A percentile compares a stretch with the other conserved stretches of the same genome.
Evolutionary conservation across 2,329 filamentous ascomycete genomes (phyloP).

Genomic region (Trichoderma pleuroti): DNA sequence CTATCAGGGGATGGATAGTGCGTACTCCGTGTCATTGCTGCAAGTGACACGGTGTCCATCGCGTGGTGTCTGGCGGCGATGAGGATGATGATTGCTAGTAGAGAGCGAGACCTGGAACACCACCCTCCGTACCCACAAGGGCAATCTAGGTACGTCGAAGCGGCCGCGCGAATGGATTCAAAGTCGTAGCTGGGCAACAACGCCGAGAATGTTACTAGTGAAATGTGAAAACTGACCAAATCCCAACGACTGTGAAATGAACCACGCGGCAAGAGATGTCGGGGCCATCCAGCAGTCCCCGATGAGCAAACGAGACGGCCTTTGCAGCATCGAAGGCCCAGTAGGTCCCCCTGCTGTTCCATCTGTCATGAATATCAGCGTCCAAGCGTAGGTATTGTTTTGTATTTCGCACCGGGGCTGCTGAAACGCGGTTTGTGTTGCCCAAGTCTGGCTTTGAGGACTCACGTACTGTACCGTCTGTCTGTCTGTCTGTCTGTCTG

Average conservation of each 20-base stretch:
- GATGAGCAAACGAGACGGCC: not conserved
- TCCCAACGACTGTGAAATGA: not conserved
- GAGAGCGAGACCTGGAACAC: not conserved
- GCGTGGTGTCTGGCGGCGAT: not conserved
- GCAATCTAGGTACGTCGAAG: not conserved
- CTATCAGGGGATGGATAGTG: not conserved
- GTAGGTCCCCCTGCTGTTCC: not conserved
- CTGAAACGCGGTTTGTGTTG: not conserved
- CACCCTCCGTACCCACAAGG: not conserved
- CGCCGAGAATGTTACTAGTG: not conserved
- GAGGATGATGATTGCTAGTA: not conserved
- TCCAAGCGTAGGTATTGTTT: not conserved
- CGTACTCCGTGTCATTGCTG: constrained; percentile 1
- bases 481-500: too few species aligned
- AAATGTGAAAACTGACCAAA: constrained; percentile 18
- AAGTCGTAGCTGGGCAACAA: constrained; percentile 8
- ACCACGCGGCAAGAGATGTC: not conserved
- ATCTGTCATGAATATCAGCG: not conserved
- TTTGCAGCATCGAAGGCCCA: not conserved
- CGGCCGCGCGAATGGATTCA: constrained; percentile 9
- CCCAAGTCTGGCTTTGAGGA: not conserved
- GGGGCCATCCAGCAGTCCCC: not conserved
- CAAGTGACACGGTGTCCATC: not conserved
- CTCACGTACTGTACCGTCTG: not conserved
- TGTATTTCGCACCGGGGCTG: not conserved